Conservation (phyloP, 73 alveolate species). For the Symbiodinium pilosum region DNA sequence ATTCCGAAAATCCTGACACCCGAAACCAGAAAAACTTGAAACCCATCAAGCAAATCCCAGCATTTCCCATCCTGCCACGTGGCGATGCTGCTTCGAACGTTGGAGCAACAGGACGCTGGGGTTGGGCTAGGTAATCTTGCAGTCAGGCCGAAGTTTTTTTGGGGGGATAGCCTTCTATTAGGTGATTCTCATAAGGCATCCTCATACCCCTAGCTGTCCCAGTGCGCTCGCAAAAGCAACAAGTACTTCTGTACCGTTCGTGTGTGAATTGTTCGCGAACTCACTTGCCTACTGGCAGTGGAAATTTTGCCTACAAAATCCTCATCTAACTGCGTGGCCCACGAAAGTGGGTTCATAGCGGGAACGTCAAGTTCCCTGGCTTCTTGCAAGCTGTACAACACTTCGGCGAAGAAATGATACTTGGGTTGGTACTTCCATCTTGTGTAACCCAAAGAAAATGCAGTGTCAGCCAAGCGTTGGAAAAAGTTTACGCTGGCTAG, state of each 20-base stretch:
- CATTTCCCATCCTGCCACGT: no score
- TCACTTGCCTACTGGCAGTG: background rate
- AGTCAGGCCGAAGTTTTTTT: no score
- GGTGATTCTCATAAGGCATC: no score
- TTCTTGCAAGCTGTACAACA: background rate
- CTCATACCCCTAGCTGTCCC: no score
- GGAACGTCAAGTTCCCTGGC: background rate
- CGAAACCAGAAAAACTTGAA: no score
- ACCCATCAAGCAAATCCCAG: no score
- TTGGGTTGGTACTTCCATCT: conserved; percentile 8
- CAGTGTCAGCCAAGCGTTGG: background rate
- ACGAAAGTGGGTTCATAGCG: background rate
- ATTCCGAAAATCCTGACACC: no score
- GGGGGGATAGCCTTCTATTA: no score
- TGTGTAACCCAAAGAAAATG: background rate
- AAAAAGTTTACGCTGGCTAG: background rate
- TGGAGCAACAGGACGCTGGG: no score
- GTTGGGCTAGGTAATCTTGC: no score
- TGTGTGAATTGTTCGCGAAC: background rate
- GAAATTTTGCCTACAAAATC: background rate
- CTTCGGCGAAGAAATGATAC: background rate
- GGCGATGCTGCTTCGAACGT: no score
- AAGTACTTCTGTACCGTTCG: background rate
- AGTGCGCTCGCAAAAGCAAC: background rate
- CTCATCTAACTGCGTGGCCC: conserved; percentile 13